Conservation (phyloP, 2,329 filamentous ascomycete genomes). For the Colletotrichum tabaci region DNA sequence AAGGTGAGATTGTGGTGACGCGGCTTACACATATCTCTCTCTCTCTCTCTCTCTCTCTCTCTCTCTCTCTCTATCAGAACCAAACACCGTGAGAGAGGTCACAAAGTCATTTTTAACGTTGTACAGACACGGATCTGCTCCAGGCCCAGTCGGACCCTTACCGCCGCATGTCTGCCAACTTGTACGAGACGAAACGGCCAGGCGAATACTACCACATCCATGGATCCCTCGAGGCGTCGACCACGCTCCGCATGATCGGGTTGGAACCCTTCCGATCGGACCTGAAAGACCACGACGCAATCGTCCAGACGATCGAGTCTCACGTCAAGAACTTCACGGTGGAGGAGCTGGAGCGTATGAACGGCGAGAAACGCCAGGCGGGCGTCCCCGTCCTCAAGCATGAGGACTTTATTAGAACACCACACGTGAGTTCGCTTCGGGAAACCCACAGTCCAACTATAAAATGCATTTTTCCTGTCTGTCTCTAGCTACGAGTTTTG, state of each 20-base stretch:
- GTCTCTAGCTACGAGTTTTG: too few species aligned
- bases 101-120: neutral
- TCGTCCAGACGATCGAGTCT: conserved; percentile 71
- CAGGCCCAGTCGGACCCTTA: conserved; percentile 80
- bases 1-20: conserved; percentile 44
- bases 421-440: conserved; percentile 51
- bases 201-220: conserved; percentile 84
- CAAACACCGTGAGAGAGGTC: neutral
- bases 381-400: conserved; percentile 73
- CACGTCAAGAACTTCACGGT: conserved; percentile 69
- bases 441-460: too few species aligned
- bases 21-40: too few species aligned
- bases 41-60: too few species aligned
- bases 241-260: conserved; percentile 79
- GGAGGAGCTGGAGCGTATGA: conserved; percentile 71
- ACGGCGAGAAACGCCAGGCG: conserved; percentile 69
- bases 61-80: neutral
- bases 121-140: conserved; percentile 78
- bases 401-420: conserved; percentile 70
- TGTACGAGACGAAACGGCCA: conserved; percentile 77
- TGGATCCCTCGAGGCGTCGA: conserved; percentile 80
- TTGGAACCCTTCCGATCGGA: conserved; percentile 73
- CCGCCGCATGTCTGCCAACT: conserved; percentile 79
- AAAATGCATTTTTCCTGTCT: too few species aligned
- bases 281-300: conserved; percentile 71